These are phyloP conservation scores for Butyriboletus loyo DNA, from an alignment of 768 basidiomycete species.

Conservation along the genomic window DNA sequence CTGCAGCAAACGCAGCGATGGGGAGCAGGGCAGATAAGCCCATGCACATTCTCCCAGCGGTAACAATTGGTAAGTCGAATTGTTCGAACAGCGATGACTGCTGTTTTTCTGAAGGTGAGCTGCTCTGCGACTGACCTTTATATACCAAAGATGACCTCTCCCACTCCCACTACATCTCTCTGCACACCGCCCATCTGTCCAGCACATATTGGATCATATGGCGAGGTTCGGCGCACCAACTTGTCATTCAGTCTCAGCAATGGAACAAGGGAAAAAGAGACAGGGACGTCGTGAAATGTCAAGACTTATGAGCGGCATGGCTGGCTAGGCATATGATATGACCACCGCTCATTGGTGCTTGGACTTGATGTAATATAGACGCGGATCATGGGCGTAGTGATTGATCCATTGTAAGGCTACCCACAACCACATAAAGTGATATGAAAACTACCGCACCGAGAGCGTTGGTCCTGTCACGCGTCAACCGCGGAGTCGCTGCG, in stretches of 20 bases:
- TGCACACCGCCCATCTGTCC: not conserved
- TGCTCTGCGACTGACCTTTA: not conserved
- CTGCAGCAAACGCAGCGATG: constrained; percentile 7
- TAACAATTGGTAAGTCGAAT: not conserved
- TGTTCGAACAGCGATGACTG: not conserved
- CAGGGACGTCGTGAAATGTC: not conserved
- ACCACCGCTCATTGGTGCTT: not conserved
- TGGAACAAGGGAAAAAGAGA: not conserved
- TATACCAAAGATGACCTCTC: constrained; percentile 4
- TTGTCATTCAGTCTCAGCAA: not conserved
- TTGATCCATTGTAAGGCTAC: not conserved
- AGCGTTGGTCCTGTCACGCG: too few species aligned
- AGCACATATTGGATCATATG: not conserved
- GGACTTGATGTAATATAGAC: not conserved
- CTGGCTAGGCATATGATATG: not conserved
- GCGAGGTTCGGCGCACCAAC: not conserved
- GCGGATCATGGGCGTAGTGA: not conserved
- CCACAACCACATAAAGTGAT: too few species aligned
- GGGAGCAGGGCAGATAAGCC: constrained; percentile 5
- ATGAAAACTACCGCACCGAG: too few species aligned
- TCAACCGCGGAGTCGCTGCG: too few species aligned
- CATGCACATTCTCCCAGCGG: constrained; percentile 2
- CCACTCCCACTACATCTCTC: not conserved
- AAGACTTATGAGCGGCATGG: not conserved
- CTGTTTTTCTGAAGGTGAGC: not conserved